These are phyloP conservation scores for Leishmania guyanensis DNA, from an alignment of 208 protist species.

Conservation along the genomic window DNA sequence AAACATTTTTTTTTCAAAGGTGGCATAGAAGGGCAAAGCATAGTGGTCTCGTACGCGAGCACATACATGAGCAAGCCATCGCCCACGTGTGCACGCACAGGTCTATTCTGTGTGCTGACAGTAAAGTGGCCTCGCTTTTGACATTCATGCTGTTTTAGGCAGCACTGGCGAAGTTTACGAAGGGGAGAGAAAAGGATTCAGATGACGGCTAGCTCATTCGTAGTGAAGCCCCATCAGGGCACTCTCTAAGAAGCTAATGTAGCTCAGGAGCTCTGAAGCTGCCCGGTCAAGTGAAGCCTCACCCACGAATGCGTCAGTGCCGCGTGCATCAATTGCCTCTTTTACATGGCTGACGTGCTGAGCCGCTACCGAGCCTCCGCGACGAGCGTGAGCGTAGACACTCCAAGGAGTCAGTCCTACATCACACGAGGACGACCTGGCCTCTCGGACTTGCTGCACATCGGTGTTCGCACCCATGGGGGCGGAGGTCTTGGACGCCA, in stretches of 20 bases:
- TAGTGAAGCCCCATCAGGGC: conserved; percentile 25
- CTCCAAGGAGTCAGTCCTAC: background rate
- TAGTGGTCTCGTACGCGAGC: background rate
- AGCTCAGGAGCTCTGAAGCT: background rate
- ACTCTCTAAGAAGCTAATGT: conserved; percentile 8
- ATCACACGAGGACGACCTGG: background rate
- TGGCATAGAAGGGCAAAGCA: background rate
- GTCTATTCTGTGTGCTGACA: background rate
- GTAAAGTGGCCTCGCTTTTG: background rate
- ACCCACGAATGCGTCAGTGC: background rate
- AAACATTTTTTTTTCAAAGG: background rate
- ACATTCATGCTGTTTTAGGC: background rate
- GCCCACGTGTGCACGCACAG: background rate
- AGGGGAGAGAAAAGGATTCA: background rate
- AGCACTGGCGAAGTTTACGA: background rate
- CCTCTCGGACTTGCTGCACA: background rate
- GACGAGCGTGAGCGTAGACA: conserved; percentile 1
- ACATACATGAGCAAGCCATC: background rate
- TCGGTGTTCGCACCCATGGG: background rate
- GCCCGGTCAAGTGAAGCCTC: background rate
- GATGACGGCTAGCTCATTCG: conserved; percentile 8
- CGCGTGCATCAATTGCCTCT: background rate
- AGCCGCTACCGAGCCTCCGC: background rate
- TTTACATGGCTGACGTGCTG: background rate
- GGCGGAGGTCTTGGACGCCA: background rate